Base-by-base conservation (phyloP, 2,329 filamentous ascomycete species). In the Ophiosphaerella korrae region DNA sequence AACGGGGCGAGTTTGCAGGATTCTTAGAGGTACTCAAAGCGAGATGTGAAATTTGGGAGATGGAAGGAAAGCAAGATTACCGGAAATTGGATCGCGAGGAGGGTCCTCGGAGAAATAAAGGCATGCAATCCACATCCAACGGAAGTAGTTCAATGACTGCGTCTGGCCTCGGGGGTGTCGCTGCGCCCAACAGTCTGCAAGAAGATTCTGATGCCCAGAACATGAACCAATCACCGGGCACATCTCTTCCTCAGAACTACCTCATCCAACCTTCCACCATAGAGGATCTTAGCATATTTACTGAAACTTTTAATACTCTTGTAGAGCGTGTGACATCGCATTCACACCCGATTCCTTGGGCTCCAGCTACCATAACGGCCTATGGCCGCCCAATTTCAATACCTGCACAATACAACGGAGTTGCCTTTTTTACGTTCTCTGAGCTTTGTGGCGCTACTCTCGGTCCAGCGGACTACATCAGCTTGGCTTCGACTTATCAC, bases 391-490 rank as follows among this genome's bases (percentile, higher is more conserved):
- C 75, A 1, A 76, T 92, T 2, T 64, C 70, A 1, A 80, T 90
- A 2, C 84, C 86, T 1, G 77, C 78, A 3, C 81, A 87, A 33
- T 74, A 81, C 55, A 73, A 81, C 23, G 84, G 86, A 14, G 74
- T 82, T 1, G 82, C 85, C 0, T 79, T 80, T 47, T 91, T 88
- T 83, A 81, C 83, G 8, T 94, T 93, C 62, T 64, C 78, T 12
- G 81, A 88, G 32, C 81, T 93, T 1, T 90, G 89, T 50, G 80
- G 81, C 52, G 75, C 73, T 5, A 73, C 73, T 5, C 85, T 92
- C 38, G 90, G 90, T 0, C 89, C 89, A 1, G 90, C 90, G 24
- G 90, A 94, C 75, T 94, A 92, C 73, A 88, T 92, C 47, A 88
- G 88, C 1, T 82, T 94, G 68, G 88, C 89, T 1, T 92, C 88